Base-by-base conservation (phyloP, 768 basidiomycete genomes). In the Coprinopsis sp. region DNA sequence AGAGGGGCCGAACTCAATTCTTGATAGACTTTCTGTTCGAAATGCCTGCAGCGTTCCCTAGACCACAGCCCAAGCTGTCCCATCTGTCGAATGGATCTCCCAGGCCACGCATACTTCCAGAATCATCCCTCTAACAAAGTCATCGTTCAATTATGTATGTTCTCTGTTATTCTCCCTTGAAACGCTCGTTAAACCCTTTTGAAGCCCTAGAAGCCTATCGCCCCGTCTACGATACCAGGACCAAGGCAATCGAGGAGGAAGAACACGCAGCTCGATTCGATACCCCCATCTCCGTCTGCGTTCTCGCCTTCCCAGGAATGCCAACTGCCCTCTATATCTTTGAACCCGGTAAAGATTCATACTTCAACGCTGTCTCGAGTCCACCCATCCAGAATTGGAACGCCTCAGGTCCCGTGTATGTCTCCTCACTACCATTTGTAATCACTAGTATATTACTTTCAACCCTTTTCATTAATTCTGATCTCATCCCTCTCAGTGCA, bases 271-370 rank as follows among this genome's bases (percentile, higher is more conserved):
- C 81, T 12, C 76, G 84, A 36, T 77, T 95, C 47, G 82, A 91
- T 59, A 93, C 90, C 14, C 92, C 95, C 46, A 86, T 98, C 51
- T 94, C 97, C 56, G 81, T 93, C 53, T 88, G 85, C 61, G 87
- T 87, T 33, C 81, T 96, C 40, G 81, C 84, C 37, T 98, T 96
- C 68, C 95, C 95, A 1, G 87, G 85, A 46, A 82, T 92, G 69
- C 92, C 91, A 31, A 93, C 87, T 37, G 73, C 86, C 45, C 71
- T 98, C 13, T 92, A 96, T 64, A 84, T 98, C 58, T 97, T 91
- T 61, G 95, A 98, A 63, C 95, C 95, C 77, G 89, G 71, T 94
- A 97, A 63, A 85, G 95, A 6, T 76, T 98, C 41, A 97, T 98
- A 95, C 84, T 98, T 44, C 87, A 95, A 19, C 82, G 95, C n/a